A percentile compares a stretch with the other conserved stretches of the same genome.
Conservation (phyloP, 176 grass and related monocot species). For the Aegilops bicornis region DNA sequence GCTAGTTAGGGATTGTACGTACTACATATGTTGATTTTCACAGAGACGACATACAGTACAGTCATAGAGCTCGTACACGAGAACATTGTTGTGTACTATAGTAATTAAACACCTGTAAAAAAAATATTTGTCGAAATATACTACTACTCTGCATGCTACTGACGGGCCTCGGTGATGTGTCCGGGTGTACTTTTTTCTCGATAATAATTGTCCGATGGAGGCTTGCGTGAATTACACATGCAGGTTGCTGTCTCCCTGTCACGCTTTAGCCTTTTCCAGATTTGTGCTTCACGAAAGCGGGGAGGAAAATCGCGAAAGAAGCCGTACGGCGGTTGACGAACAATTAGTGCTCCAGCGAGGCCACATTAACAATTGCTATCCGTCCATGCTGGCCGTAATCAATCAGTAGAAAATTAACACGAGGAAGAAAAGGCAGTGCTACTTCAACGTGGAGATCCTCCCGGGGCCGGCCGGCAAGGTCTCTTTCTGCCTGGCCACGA, state of each 20-base stretch:
- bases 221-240: conserved; percentile 16
- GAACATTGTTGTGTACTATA: conserved; percentile 29
- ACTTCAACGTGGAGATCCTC: background rate
- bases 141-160: background rate
- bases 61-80: background rate
- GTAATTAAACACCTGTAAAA: conserved; percentile 18
- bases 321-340: background rate
- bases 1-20: conserved; percentile 34
- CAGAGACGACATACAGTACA: background rate
- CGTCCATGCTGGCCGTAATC: background rate
- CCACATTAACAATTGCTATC: background rate
- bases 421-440: too few relatives aligned
- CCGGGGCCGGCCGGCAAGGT: background rate
- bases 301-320: background rate
- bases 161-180: background rate
- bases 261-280: conserved; percentile 38
- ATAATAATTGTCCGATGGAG: background rate
- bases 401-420: background rate
- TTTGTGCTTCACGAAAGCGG: conserved; percentile 38
- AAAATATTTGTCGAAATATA: background rate
- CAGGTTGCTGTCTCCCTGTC: conserved; percentile 36
- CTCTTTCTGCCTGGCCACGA: conserved; percentile 18
- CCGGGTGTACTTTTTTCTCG: background rate
- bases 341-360: background rate
- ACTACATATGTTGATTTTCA: conserved; percentile 15